phyloP scores from a whole-genome alignment of 2,329 filamentous ascomycete species.

The Exophiala lecanii-corni region DNA sequence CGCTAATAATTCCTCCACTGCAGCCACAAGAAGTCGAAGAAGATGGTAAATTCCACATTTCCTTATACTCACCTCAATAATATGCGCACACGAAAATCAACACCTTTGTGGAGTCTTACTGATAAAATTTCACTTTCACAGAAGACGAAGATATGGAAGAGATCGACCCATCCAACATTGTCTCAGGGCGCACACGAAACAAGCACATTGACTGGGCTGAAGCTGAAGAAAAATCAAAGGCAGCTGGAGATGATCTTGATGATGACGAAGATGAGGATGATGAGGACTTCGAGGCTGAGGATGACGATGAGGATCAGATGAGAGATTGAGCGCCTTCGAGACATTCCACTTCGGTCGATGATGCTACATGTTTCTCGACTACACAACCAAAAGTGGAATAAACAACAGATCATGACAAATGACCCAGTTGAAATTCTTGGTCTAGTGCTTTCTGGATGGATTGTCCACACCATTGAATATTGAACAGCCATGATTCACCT shows the following conservation, averaged over 20 bases:
- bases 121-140: slow-evolving; percentile 32
- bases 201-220: slow-evolving; percentile 90
- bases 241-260: slow-evolving; percentile 65
- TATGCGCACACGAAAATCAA: neutral
- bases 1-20: slow-evolving; percentile 8
- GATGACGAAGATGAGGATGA: slow-evolving; percentile 58
- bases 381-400: too few species aligned
- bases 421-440: too few species aligned
- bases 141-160: slow-evolving; percentile 83
- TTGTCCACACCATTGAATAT: too few species aligned
- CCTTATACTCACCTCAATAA: neutral
- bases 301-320: slow-evolving; percentile 25
- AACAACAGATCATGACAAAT: too few species aligned
- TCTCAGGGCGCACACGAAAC: slow-evolving; percentile 84
- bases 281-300: slow-evolving; percentile 30
- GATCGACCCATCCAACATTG: slow-evolving; percentile 86
- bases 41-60: slow-evolving; percentile 12
- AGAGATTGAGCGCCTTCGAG: slow-evolving; percentile 18
- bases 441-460: too few species aligned
- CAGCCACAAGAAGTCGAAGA: slow-evolving; percentile 19
- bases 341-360: neutral
- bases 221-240: slow-evolving; percentile 76
- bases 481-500: too few species aligned
- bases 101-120: too few species aligned
- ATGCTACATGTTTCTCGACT: neutral